Evolutionary conservation across 768 basidiomycete genomes (phyloP).

Genomic region (Cystobasidium onofrii): DNA sequence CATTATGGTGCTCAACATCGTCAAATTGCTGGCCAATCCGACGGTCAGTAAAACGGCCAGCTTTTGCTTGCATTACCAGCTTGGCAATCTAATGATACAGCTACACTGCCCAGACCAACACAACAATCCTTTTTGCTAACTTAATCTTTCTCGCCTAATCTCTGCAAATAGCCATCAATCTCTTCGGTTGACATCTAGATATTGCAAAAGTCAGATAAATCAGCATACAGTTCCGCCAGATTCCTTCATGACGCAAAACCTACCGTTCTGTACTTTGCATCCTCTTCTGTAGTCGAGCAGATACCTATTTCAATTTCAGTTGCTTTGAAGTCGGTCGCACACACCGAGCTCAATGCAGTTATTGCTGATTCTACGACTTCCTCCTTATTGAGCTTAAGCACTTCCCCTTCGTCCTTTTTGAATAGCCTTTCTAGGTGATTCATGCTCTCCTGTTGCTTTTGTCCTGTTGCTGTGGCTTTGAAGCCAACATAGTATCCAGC

Average conservation of each 20-base stretch:
- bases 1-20: too few relatives aligned
- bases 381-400: slow-evolving; percentile 63
- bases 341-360: slow-evolving; percentile 51
- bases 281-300: slow-evolving; percentile 66
- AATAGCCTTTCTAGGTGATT: slow-evolving; percentile 98
- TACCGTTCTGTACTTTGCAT: slow-evolving; percentile 54
- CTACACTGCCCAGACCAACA: neutral
- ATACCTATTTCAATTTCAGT: slow-evolving; percentile 95
- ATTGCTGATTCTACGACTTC: slow-evolving; percentile 52
- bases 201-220: neutral
- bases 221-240: neutral
- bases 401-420: slow-evolving; percentile 87
- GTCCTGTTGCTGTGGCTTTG: slow-evolving; percentile 90
- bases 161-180: slow-evolving; percentile 46
- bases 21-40: too few relatives aligned
- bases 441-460: slow-evolving; percentile 97
- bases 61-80: neutral
- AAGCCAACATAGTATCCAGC: slow-evolving; percentile 98
- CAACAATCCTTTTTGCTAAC: neutral
- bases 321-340: slow-evolving; percentile 91
- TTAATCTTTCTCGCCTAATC: slow-evolving; percentile 49
- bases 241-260: slow-evolving; percentile 4
- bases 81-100: neutral
- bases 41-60: neutral
- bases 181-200: slow-evolving; percentile 47